Evolutionary conservation across 164 flowering plant species (phyloP).

Genomic region (Berberis thunbergii): DNA sequence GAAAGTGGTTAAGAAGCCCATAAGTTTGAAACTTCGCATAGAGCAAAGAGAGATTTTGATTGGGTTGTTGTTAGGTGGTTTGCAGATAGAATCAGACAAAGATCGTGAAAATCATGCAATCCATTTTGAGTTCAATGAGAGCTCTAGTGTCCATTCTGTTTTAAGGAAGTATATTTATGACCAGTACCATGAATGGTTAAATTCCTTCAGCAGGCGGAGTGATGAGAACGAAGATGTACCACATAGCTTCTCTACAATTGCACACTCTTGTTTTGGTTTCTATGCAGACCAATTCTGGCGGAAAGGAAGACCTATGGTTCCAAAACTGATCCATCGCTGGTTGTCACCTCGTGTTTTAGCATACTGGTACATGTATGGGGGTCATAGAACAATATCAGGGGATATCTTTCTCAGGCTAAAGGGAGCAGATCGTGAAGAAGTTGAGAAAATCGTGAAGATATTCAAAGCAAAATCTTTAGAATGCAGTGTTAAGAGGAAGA

Average conservation of each 20-base stretch:
- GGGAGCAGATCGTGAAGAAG: conserved; percentile 49
- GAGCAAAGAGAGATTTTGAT: conserved; percentile 80
- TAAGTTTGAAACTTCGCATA: conserved; percentile 54
- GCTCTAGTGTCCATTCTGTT: conserved; percentile 28
- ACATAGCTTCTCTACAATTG: conserved; percentile 36
- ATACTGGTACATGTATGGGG: conserved; percentile 94
- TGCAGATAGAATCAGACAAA: conserved; percentile 52
- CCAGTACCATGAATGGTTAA: conserved; percentile 69
- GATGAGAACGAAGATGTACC: conserved; percentile 46
- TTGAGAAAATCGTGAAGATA: conserved; percentile 43
- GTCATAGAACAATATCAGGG: conserved; percentile 64
- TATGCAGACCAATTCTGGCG: conserved; percentile 86
- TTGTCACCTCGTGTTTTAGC: conserved; percentile 84
- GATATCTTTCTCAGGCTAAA: conserved; percentile 70
- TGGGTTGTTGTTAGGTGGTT: conserved; percentile 83
- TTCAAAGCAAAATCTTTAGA: conserved; percentile 56
- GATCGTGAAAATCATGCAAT: conserved; percentile 43
- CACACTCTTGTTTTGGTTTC: conserved; percentile 64
- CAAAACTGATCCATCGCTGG: conserved; percentile 89
- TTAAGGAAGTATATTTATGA: conserved; percentile 57
- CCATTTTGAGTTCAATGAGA: conserved; percentile 54
- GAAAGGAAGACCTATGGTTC: conserved; percentile 39
- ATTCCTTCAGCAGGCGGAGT: conserved; percentile 20
- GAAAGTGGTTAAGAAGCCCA: conserved; percentile 42
- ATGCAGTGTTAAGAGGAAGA: conserved; percentile 64